These are phyloP conservation scores for Yarrowia deformans DNA, from an alignment of 805 yeast genomes.

Conservation along the genomic window DNA sequence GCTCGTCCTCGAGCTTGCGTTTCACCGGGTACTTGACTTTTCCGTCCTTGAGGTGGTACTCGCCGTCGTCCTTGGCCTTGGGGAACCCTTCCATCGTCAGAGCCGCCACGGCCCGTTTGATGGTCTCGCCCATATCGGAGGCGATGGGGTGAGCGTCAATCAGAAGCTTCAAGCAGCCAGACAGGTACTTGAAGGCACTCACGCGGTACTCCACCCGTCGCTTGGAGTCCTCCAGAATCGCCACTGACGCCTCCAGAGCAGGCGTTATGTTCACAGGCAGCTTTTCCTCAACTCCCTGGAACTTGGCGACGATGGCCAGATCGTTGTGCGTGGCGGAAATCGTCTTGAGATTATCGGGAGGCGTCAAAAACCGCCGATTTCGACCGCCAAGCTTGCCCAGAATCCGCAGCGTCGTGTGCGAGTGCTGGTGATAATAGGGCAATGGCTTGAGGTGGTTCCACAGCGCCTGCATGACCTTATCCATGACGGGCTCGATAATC, in stretches of 20 bases:
- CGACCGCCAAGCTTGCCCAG: slow-evolving; percentile 97
- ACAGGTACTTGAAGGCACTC: slow-evolving; percentile 78
- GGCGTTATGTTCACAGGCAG: slow-evolving; percentile 83
- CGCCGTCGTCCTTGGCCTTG: slow-evolving; percentile 49
- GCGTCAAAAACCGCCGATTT: slow-evolving; percentile 81
- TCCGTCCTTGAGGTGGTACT: slow-evolving; percentile 43
- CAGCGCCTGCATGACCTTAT: slow-evolving; percentile 90
- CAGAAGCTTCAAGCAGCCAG: slow-evolving; percentile 70
- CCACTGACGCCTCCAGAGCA: slow-evolving; percentile 79
- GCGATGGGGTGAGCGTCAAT: slow-evolving; percentile 64
- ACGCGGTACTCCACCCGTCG: slow-evolving; percentile 68
- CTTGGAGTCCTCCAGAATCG: slow-evolving; percentile 70
- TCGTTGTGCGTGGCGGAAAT: slow-evolving; percentile 61
- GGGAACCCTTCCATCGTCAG: slow-evolving; percentile 53
- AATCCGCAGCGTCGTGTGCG: slow-evolving; percentile 92
- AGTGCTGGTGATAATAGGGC: slow-evolving; percentile 93
- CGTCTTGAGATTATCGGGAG: slow-evolving; percentile 70
- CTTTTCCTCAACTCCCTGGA: slow-evolving; percentile 68
- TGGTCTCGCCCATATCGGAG: slow-evolving; percentile 48
- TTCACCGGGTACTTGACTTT: slow-evolving; percentile 42
- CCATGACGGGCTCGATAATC: slow-evolving; percentile 93
- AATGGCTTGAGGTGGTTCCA: slow-evolving; percentile 91
- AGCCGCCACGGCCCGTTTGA: slow-evolving; percentile 44
- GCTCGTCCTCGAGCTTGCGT: slow-evolving; percentile 59
- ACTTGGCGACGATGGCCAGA: slow-evolving; percentile 68